Percentiles rank a stretch among this genome's conserved stretches.
Conservation (phyloP, 768 basidiomycete genomes). For the Lentinula sp. region DNA sequence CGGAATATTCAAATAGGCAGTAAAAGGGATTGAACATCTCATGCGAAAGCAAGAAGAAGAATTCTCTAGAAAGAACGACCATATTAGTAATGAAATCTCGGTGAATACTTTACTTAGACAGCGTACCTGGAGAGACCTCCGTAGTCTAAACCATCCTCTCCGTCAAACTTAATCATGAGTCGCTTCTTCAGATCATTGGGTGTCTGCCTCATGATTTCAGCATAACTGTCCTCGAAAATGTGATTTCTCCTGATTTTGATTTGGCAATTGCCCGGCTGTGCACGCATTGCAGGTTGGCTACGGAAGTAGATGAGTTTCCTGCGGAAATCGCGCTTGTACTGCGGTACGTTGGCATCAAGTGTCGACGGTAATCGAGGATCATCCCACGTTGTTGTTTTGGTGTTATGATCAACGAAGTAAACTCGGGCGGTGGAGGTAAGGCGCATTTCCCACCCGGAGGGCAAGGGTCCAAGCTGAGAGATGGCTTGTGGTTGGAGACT, state of each 20-base stretch:
- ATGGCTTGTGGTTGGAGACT: conserved; percentile 92
- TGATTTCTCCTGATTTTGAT: conserved; percentile 97
- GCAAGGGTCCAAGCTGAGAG: conserved; percentile 92
- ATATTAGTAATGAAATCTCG: not conserved
- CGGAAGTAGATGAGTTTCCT: conserved; percentile 99
- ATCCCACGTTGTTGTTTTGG: conserved; percentile 99
- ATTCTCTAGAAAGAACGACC: conserved; percentile 59
- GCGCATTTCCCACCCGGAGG: conserved; percentile 99
- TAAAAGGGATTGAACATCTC: conserved; percentile 99
- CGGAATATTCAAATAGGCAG: conserved; percentile 98
- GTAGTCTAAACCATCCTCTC: conserved; percentile 98
- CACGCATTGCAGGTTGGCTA: conserved; percentile 95
- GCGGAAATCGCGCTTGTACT: conserved; percentile 99
- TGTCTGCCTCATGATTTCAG: conserved; percentile 99
- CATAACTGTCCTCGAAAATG: conserved; percentile 99
- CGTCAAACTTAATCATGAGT: conserved; percentile 99
- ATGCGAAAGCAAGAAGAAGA: conserved; percentile 99
- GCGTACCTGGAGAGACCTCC: conserved; percentile 91
- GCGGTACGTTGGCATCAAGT: conserved; percentile 93
- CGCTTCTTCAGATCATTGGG: conserved; percentile 98
- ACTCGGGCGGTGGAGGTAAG: conserved; percentile 96
- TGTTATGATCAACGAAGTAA: conserved; percentile 99
- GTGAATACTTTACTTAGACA: not conserved
- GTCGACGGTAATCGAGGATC: conserved; percentile 95
- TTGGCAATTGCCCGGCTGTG: conserved; percentile 98